These are phyloP conservation scores for Huiozyma sinensis DNA, from an alignment of 805 yeast genomes.

Conservation along the genomic window DNA sequence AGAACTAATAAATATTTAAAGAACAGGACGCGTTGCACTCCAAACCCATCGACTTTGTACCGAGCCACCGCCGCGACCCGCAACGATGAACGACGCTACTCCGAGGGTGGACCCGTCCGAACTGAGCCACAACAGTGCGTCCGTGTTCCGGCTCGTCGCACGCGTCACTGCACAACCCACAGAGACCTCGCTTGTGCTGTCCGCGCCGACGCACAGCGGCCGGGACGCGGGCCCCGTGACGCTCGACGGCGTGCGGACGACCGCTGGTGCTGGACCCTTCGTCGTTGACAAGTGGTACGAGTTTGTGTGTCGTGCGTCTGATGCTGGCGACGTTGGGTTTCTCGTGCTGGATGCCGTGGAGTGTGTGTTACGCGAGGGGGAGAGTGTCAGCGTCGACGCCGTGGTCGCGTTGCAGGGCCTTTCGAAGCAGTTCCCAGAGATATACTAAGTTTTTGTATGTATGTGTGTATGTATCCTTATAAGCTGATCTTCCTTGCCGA, in stretches of 20 bases:
- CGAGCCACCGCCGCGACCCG: not conserved
- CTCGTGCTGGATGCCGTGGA: constrained; percentile 26
- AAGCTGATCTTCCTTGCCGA: constrained; percentile 19
- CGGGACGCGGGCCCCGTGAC: constrained; percentile 15
- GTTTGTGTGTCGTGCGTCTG: constrained; percentile 26
- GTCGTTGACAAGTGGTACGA: constrained; percentile 27
- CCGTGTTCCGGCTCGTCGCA: constrained; percentile 26
- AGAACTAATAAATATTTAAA: not conserved
- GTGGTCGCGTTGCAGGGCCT: constrained; percentile 25
- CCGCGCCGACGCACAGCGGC: constrained; percentile 20
- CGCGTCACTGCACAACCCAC: constrained; percentile 25
- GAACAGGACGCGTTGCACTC: not conserved
- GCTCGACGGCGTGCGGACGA: constrained; percentile 18
- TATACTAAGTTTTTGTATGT: constrained; percentile 10
- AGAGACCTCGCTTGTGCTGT: constrained; percentile 17
- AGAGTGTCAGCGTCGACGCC: constrained; percentile 23
- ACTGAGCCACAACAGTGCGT: constrained; percentile 13
- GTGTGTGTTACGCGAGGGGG: constrained; percentile 18
- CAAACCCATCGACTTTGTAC: too few relatives aligned
- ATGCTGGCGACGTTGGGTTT: constrained; percentile 26
- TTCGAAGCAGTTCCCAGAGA: constrained; percentile 23
- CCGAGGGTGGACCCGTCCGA: constrained; percentile 26
- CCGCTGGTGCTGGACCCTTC: constrained; percentile 14
- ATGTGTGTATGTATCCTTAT: not conserved
- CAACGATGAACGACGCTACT: constrained; percentile 23